Evolutionary conservation across 257 asterid species (phyloP), one percentile per base, ranked within the genome.

Genomic region (Ehretia macrophylla): DNA sequence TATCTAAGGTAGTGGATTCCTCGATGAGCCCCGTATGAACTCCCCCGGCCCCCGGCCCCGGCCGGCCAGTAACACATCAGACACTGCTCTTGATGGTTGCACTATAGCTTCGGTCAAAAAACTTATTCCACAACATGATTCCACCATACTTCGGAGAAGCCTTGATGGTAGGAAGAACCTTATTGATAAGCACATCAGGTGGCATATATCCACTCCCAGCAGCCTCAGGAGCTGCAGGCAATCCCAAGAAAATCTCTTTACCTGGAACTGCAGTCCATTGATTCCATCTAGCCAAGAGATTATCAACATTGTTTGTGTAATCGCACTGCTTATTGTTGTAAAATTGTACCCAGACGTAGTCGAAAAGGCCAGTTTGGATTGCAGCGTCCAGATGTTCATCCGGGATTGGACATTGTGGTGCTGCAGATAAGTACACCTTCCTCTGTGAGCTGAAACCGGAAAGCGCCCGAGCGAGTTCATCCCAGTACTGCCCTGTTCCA

Each of bases 81-180:
- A 84, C 59, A 39, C 70, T 78, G 53, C 60, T 56, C 70, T 12
- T 13, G 45, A 85, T 81, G 4, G 83, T 60, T 0, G 79, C 42
- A 68, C 88, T 83, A 52, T 74, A 85, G 11, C 69, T 50, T 39
- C 46, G 74, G 67, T 87, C 90, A 59, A 0, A 70, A 61, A 51
- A 75, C 71, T 69, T 84, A 48, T 60, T 71, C 94, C 94, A 87
- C 40, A 87, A 46, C 90, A 80, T 84, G 16, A 84, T 76, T 54
- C 90, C 93, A 32, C 79, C 89, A 53, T 86, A 86, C 64, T 75
- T 86, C 0, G 63, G 40, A 0, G 89, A 70, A 5, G 27, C 0
- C 71, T 51, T 81, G 20, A 79, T 81, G 40, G 21, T 55, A 35
- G 93, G 95, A 35, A 86, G 68, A 39, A 86, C 82, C 66, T 81